Percentiles rank a stretch among this genome's conserved stretches.
Evolutionary conservation across 225 moss, liverwort and hornwort genomes (phyloP).

Genomic region (Antitrichia curtipendula): DNA sequence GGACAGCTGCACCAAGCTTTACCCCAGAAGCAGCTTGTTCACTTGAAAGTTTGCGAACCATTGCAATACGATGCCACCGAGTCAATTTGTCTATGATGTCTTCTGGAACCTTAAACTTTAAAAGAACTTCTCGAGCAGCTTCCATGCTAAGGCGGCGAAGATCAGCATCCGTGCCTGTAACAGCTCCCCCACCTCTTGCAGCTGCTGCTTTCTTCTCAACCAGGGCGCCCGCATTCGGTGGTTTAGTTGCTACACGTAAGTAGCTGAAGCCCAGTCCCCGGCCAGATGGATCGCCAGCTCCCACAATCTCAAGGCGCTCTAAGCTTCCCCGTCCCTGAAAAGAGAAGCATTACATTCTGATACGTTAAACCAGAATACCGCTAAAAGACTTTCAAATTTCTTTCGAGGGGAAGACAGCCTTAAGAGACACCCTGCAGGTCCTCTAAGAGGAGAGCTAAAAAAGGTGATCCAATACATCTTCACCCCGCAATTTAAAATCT

Average conservation of each 20-base stretch:
- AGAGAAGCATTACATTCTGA: background rate
- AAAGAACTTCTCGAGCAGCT: slow-evolving; percentile 92
- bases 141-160: slow-evolving; percentile 99
- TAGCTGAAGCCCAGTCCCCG: slow-evolving; percentile 96
- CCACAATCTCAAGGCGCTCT: slow-evolving; percentile 95
- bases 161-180: slow-evolving; percentile 99
- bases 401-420: background rate
- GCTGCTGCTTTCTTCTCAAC: slow-evolving; percentile 99
- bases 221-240: slow-evolving; percentile 87
- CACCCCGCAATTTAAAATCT: background rate
- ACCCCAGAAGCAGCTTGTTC: slow-evolving; percentile 98
- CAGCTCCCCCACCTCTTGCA: slow-evolving; percentile 98
- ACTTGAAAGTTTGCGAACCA: slow-evolving; percentile 96
- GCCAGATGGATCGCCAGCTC: slow-evolving; percentile 98
- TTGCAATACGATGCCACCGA: slow-evolving; percentile 97
- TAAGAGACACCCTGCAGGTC: background rate
- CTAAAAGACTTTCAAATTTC: background rate
- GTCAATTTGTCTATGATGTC: slow-evolving; percentile 78
- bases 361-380: background rate
- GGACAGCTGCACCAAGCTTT: slow-evolving; percentile 87
- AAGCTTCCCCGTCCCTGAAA: slow-evolving; percentile 83
- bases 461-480: background rate
- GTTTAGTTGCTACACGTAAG: slow-evolving; percentile 89
- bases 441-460: background rate
- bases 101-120: slow-evolving; percentile 95